Percentiles rank a stretch among this genome's conserved stretches.
phyloP scores from a whole-genome alignment of 768 basidiomycete species.

The Lentinula raphanica region DNA sequence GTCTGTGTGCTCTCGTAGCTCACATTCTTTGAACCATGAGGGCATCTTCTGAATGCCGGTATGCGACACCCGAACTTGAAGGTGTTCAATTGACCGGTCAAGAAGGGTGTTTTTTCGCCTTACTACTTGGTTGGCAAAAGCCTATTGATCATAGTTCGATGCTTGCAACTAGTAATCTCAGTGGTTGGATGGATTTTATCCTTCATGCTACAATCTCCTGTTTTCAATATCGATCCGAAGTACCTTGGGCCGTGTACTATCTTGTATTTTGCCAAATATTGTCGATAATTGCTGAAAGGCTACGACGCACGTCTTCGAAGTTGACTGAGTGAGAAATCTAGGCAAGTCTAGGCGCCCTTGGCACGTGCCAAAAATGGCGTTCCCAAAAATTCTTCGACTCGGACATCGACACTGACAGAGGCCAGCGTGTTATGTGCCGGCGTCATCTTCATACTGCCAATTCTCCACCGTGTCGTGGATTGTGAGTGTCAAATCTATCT shows the following conservation, averaged over 20 bases:
- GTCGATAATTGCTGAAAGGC: too few species aligned
- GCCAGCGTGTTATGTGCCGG: slow-evolving; percentile 6
- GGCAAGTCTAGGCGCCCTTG: background rate
- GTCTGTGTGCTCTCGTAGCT: background rate
- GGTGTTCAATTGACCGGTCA: background rate
- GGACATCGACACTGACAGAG: background rate
- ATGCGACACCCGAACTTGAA: background rate
- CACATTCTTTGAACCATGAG: background rate
- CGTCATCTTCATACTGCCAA: background rate
- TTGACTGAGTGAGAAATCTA: too few species aligned
- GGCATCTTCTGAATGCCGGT: background rate
- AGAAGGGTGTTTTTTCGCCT: background rate
- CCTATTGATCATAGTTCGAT: background rate
- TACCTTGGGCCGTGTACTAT: too few species aligned
- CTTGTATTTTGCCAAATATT: too few species aligned
- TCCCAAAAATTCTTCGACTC: background rate
- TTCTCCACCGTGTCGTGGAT: background rate
- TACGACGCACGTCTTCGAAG: too few species aligned
- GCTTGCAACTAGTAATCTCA: background rate
- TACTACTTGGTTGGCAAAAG: background rate
- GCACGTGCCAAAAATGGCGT: background rate
- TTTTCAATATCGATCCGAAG: too few species aligned
- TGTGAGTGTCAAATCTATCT: background rate
- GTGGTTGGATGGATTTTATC: too few species aligned
- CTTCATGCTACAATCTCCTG: too few species aligned